Evolutionary conservation across 371 early-diverging fungal species (phyloP), one percentile per base, ranked within the genome.

Genomic region (Mortierella sp.): DNA sequence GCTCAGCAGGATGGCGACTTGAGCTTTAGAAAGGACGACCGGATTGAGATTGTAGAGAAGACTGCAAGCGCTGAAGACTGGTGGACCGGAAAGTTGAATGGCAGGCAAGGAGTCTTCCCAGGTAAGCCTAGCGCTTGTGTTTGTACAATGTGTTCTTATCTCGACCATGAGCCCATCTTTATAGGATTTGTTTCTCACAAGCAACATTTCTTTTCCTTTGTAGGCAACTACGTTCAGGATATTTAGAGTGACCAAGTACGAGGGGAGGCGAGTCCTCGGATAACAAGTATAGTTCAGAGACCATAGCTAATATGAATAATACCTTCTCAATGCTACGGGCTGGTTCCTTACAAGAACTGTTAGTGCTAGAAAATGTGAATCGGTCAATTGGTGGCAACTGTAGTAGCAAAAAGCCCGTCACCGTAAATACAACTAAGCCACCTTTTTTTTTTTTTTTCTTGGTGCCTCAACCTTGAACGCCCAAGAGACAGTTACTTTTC

Each of bases 1-100:
- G 95, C 94, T 16, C 93, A 93, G 80, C 90, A 93, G 35, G 91
- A 90, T 4, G 95, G 94, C 6, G 96, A 96, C 72, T 76, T 96
- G 85, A 81, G 89, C n/a, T 95, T 96, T 80, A 82, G 80, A 27
- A 92, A 91, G 80, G 93, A 92, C 80, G 96, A 96, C 76, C 83
- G 87, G 29, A 95, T 96, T 73, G 92, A 94, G 83, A 75, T 96
- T 11, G 68, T 95, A 35, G 88, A 93, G 77, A 88, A 91, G 43
- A 93, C 95, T 4, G 84, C 74, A 14, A 91, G 90, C 71, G 75
- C 83, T 7, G 91, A 96, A 68, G 95, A 94, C 77, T 96, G 96
- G 96, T 96, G 96, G 96, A 93, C 93, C 3, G 96, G 96, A 16
- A 87, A 87, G 44, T 76, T 94, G 35, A 91, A 92, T 76, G 95